A percentile compares a stretch with the other conserved stretches of the same genome.
These are phyloP conservation scores for Rhodotorula diobovata DNA, from an alignment of 768 basidiomycete genomes.

Conservation along the genomic window DNA sequence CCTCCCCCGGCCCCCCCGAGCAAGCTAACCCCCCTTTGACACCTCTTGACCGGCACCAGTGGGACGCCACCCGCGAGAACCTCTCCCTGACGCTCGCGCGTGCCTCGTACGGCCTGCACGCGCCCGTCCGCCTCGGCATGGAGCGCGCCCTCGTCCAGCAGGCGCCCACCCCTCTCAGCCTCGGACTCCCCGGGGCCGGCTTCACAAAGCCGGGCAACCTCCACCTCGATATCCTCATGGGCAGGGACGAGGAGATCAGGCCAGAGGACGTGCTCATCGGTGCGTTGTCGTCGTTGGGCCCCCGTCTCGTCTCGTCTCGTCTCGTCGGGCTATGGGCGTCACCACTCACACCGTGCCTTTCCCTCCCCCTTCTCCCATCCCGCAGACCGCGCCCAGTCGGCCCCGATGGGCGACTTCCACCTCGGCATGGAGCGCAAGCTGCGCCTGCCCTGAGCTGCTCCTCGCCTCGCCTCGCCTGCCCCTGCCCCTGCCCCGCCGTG, in stretches of 20 bases:
- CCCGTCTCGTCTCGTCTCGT: neutral
- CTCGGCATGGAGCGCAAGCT: constrained; percentile 63
- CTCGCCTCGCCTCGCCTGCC: neutral
- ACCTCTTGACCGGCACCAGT: constrained; percentile 56
- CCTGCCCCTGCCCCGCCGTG: too few species aligned
- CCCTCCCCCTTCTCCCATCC: neutral
- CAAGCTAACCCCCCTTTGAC: neutral
- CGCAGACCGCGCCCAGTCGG: constrained; percentile 57
- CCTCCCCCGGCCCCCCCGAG: neutral
- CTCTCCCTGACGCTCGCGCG: constrained; percentile 77
- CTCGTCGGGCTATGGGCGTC: neutral
- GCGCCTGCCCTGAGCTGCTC: constrained; percentile 17
- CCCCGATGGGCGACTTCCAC: constrained; percentile 57
- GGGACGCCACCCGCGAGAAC: constrained; percentile 89
- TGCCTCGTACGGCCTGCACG: constrained; percentile 76
- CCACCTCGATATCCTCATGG: constrained; percentile 87
- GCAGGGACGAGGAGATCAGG: constrained; percentile 78
- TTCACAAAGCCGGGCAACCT: constrained; percentile 58
- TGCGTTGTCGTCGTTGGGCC: constrained; percentile 45
- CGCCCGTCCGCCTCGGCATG: constrained; percentile 86
- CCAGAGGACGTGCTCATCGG: constrained; percentile 75
- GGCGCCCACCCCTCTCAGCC: neutral
- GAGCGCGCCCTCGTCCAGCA: constrained; percentile 74
- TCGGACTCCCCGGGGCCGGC: constrained; percentile 2
- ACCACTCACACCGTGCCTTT: neutral